Percentiles rank a stretch among this genome's conserved stretches.
phyloP scores from a whole-genome alignment of 768 basidiomycete genomes.

The Galerina marginata region DNA sequence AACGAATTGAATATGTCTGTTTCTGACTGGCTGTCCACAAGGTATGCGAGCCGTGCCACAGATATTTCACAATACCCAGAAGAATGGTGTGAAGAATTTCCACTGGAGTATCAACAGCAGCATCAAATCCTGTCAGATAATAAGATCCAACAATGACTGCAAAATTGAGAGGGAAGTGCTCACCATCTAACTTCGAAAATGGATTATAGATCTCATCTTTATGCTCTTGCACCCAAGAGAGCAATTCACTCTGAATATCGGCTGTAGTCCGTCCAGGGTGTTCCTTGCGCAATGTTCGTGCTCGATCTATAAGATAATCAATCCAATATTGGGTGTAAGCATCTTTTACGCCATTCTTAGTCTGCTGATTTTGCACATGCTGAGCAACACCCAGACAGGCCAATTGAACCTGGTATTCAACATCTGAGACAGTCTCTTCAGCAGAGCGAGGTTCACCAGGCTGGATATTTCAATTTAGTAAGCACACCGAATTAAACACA shows the following conservation, averaged over 20 bases:
- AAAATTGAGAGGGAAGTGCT: neutral
- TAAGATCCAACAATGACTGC: neutral
- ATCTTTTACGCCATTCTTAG: conserved; percentile 44
- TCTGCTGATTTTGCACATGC: conserved; percentile 32
- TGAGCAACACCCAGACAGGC: conserved; percentile 39
- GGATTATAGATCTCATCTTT: conserved; percentile 32
- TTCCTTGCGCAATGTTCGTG: conserved; percentile 23
- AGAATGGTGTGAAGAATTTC: conserved; percentile 52
- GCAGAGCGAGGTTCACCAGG: conserved; percentile 28
- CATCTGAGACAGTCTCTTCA: conserved; percentile 19
- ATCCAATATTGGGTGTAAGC: conserved; percentile 43
- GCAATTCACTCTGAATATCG: conserved; percentile 31
- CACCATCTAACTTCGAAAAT: conserved; percentile 35
- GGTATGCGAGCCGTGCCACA: conserved; percentile 41
- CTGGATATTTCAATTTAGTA: conserved; percentile 18
- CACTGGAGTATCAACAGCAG: conserved; percentile 38
- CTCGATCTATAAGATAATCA: conserved; percentile 30
- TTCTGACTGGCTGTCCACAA: conserved; percentile 32
- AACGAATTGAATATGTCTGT: conserved; percentile 29
- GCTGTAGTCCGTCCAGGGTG: conserved; percentile 15
- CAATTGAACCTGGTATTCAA: conserved; percentile 35
- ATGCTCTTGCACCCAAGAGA: conserved; percentile 32
- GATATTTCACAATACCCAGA: conserved; percentile 48
- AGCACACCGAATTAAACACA: neutral
- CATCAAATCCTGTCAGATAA: conserved; percentile 33